Evolutionary conservation across 139 green algal species (phyloP), one percentile per base, ranked within the genome.

Genomic region (Chlorella ohadii): DNA sequence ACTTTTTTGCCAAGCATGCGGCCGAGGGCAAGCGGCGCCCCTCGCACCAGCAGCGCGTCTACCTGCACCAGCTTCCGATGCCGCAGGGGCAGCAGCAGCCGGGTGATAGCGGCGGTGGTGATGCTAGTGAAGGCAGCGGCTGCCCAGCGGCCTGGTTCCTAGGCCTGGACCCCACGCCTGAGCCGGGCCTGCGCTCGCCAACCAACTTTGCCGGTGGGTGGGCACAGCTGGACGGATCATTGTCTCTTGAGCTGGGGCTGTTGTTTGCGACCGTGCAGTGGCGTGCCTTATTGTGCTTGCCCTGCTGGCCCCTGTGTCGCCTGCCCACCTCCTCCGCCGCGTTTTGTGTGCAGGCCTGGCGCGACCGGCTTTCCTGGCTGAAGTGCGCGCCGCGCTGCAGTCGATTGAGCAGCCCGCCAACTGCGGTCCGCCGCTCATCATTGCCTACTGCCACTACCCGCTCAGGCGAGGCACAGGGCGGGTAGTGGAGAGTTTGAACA

Each of bases 371-470:
- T 31, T 89, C 3, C 47, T 86, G 39, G 64, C 15, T 13, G 87
- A 85, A 33, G 51, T 86, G 13, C 72, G 70, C 1, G 64, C 33
- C 4, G 47, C 28, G 51, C 65, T 80, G 85, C 70, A 57, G 36
- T 51, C n/a, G 27, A 23, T 79, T 0, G 33, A 36, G 28, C 34
- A n/a, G 34, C 38, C 64, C 6, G 23, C 36, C 5, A 25, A 16
- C 27, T 82, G 63, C 63, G 27, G 31, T 2, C 44, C 38, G 7
- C 74, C 83, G 28, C 71, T 87, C 17, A 38, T 91, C 3, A 67
- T 96, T 9, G 90, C 85, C 11, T 94, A 92, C 67, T 87, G 89
- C 19, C 93, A 96, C 79, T 93, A 94, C 85, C 92, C 93, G 5
- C 84, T 96, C 34, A 80, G 51, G 51, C 15, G 15, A 59, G 51